Conservation (phyloP, 1,284 basidiomycete genomes). For the Leccinum griseonigrum region DNA sequence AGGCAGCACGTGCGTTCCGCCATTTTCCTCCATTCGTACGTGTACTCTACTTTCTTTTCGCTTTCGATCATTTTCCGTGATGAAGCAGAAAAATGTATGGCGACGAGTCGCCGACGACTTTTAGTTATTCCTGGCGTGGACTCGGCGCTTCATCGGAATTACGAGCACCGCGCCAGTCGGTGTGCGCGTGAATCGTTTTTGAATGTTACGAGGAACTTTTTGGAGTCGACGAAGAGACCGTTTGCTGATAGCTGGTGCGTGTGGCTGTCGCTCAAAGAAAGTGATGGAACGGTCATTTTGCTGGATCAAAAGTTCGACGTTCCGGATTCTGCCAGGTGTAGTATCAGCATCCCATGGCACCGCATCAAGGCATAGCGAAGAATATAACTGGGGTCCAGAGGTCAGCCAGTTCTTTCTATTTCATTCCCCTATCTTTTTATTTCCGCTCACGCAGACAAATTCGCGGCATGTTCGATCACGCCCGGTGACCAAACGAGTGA, state of each 20-base stretch:
- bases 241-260: slow-evolving; percentile 43
- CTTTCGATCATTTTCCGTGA: background rate
- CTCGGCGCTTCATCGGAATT: slow-evolving; percentile 47
- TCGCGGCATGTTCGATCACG: slow-evolving; percentile 6
- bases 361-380: background rate
- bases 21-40: slow-evolving; percentile 86
- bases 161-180: slow-evolving; percentile 61
- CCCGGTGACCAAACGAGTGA: background rate
- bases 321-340: slow-evolving; percentile 55
- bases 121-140: slow-evolving; percentile 60
- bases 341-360: background rate
- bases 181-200: slow-evolving; percentile 73
- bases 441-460: slow-evolving; percentile 1
- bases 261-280: slow-evolving; percentile 69
- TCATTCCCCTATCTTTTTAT: background rate
- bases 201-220: slow-evolving; percentile 40
- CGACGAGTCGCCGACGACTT: background rate
- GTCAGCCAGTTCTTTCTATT: slow-evolving; percentile 1
- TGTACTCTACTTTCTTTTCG: slow-evolving; percentile 16
- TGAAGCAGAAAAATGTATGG: background rate
- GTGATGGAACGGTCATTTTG: slow-evolving; percentile 75
- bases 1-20: slow-evolving; percentile 65
- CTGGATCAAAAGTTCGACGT: slow-evolving; percentile 69
- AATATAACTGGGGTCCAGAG: slow-evolving; percentile 8
- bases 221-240: slow-evolving; percentile 33